Evolutionary conservation across 306 rosid genomes (phyloP), one percentile per base, ranked within the genome.

Genomic region (Acacia melanoxylon): DNA sequence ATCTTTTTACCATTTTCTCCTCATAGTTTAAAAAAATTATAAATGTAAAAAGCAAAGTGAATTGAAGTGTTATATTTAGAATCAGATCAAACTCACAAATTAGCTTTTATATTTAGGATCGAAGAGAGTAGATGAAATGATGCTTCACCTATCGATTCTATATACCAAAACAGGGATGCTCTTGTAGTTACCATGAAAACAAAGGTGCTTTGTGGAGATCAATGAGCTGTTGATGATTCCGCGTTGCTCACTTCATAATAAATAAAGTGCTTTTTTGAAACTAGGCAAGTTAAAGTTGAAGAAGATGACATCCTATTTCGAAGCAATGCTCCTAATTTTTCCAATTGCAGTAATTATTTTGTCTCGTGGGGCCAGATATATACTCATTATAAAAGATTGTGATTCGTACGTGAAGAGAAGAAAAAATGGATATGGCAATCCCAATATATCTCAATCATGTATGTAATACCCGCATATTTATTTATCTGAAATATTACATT

Each of bases 301-400:
- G n/a, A 76, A 76, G 13, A 52, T 79, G 56, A 67, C 69, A 54
- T 77, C 73, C 35, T 33, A 71, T 71, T 77, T 49, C 20, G 59
- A 4, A 68, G 16, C 67, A 3, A 54, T 33, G 66, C 67, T 72
- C 46, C 44, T 61, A 59, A 72, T 81, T 58, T 62, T 62, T 59
- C 25, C 73, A 54, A 67, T 33, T 10, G 25, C 46, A 73, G 46
- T 77, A 70, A 85, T 81, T 74, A 81, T 82, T 85, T 75, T 82
- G 81, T 68, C 68, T 63, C 78, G 73, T 9, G 80, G 78, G 75
- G 40, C 72, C 40, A 25, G 35, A 14, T 14, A 12, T 48, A 48
- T n/a, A 5, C 44, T 20, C 63, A 45, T 49, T 49, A 49, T 49
- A 15, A 42, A 66, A 27, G 67, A 51, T 25, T 71, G 68, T 63